Evolutionary conservation across 768 basidiomycete genomes (phyloP), one percentile per base, ranked within the genome.

Genomic region (Tulasnella sp.): DNA sequence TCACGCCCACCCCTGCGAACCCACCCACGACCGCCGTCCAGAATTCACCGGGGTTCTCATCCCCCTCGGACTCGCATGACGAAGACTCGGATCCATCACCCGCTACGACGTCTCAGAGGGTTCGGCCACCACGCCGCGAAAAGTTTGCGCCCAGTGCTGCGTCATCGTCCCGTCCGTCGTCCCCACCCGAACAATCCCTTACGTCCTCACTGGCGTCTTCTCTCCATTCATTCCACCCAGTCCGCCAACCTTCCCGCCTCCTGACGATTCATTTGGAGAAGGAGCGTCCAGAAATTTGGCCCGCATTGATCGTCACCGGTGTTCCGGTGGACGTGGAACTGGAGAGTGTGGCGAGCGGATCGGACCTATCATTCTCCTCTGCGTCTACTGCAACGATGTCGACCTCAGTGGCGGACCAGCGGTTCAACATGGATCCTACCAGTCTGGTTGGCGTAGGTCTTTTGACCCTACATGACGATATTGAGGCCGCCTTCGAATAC

Each of bases 341-440:
- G 52, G 35, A 54, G 25, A 25, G 19, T 12, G 19, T 12, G n/a
- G 29, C 54, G 41, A 42, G 43, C 54, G 15, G 25, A 2, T 56
- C 54, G 2, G 54, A 56, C 5, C 27, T 56, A 14, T 56, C 54
- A n/a, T 46, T 56, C 54, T 40, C 54, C 4, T 56, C 54, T 17
- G 21, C 3, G 15, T 43, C 54, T 12, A 46, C 54, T 8, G 25
- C 54, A 14, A 56, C 54, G 9, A 9, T 42, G 17, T 27, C 41
- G 40, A 27, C 27, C 14, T 27, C 40, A 11, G 19, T 29, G 23
- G 54, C 27, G n/a, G 54, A 56, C n/a, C 43, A 43, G 21, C 23
- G 45, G 31, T 56, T 43, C 17, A 56, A 56, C 32, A 56, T 56
- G 54, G 54, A 56, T n/a, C 39, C 54, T 9, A 56, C 54, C 7